phyloP scores from a whole-genome alignment of 2,329 filamentous ascomycete species.

The Trichoderma endophyticum region DNA sequence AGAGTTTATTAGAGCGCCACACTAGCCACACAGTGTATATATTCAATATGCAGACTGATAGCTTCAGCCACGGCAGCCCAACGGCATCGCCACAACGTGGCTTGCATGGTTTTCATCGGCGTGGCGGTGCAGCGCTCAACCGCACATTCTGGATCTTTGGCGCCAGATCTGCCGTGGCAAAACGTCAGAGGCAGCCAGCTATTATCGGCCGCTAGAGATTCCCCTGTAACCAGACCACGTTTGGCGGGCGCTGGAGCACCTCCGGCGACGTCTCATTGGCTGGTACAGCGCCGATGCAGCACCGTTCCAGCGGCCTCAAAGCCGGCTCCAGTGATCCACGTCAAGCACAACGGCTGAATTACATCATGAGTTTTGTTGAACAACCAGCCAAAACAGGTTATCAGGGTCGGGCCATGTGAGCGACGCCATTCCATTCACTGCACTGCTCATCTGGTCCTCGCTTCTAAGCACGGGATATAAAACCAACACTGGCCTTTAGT shows the following conservation, averaged over 20 bases:
- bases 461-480: neutral
- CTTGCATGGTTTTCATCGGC: neutral
- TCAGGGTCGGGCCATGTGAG: constrained; percentile 6
- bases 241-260: neutral
- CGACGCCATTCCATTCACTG: neutral
- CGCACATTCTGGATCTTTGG: neutral
- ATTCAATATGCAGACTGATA: neutral
- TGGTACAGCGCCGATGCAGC: neutral
- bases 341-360: neutral
- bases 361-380: constrained; percentile 9
- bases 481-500: neutral
- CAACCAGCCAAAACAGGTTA: constrained; percentile 6
- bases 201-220: neutral
- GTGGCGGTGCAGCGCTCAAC: constrained; percentile 1
- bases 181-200: constrained; percentile 8
- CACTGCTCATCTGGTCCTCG: neutral
- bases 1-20: neutral
- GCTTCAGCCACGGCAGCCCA: constrained; percentile 15
- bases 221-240: constrained; percentile 1
- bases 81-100: neutral
- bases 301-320: neutral
- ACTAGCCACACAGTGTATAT: neutral
- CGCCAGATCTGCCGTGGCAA: constrained; percentile 14
- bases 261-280: constrained; percentile 8
- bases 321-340: neutral